Evolutionary conservation across 2,329 filamentous ascomycete genomes (phyloP).

Genomic region (Apiospora arundinis): DNA sequence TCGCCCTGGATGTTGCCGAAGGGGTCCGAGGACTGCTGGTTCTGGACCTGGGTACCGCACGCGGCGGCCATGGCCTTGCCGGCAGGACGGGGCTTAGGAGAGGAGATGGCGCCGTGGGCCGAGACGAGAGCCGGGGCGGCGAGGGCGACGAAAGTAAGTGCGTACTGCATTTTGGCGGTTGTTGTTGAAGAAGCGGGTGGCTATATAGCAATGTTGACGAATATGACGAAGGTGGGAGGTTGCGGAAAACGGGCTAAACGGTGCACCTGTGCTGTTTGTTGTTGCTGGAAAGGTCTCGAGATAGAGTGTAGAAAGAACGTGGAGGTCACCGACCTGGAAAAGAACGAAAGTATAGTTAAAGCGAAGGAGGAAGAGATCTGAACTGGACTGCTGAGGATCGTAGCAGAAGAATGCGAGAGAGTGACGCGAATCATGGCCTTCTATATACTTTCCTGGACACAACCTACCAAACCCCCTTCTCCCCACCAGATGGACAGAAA

Average conservation of each 20-base stretch:
- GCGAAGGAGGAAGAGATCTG: conserved; percentile 19
- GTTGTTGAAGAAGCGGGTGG: conserved; percentile 11
- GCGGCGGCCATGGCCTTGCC: conserved; percentile 56
- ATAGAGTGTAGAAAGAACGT: conserved; percentile 25
- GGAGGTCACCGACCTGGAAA: conserved; percentile 27
- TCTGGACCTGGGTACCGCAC: conserved; percentile 61
- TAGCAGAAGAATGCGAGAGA: background rate
- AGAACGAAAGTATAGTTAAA: conserved; percentile 23
- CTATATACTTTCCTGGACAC: conserved; percentile 9
- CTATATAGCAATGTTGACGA: background rate
- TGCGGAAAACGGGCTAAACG: background rate
- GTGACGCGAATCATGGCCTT: background rate
- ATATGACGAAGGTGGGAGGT: conserved; percentile 1
- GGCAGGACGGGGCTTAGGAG: conserved; percentile 54
- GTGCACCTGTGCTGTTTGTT: conserved; percentile 2
- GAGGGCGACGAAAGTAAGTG: conserved; percentile 23
- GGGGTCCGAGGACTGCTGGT: conserved; percentile 58
- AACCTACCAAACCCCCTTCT: background rate
- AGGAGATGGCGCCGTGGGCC: conserved; percentile 59
- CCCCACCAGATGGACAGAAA: background rate
- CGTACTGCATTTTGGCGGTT: conserved; percentile 30
- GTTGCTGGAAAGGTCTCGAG: background rate
- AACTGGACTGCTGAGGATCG: background rate
- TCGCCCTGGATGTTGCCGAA: conserved; percentile 62
- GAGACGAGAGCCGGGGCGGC: conserved; percentile 46